These are phyloP conservation scores for Apiospora kogelbergensis DNA, from an alignment of 2,329 filamentous ascomycete genomes.

Conservation along the genomic window DNA sequence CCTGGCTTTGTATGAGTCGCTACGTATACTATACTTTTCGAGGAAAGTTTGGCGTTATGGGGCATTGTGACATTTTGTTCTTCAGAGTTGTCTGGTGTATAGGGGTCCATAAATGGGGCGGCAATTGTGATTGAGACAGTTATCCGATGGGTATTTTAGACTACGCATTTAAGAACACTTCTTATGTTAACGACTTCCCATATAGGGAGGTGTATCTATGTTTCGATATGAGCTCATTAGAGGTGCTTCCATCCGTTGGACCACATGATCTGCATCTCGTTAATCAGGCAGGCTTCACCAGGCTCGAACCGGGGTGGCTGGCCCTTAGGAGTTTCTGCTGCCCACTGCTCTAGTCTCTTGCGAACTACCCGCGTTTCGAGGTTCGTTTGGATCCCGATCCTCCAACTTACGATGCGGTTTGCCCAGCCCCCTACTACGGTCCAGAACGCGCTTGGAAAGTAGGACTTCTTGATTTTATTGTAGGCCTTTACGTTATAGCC, in stretches of 20 bases:
- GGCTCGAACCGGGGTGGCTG: conserved; percentile 36
- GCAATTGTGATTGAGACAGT: neutral
- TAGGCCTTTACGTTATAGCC: conserved; percentile 47
- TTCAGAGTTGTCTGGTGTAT: neutral
- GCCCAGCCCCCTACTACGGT: conserved; percentile 40
- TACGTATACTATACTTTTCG: neutral
- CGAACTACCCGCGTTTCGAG: conserved; percentile 39
- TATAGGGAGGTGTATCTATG: conserved; percentile 5
- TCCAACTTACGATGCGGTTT: conserved; percentile 32
- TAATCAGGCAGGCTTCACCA: conserved; percentile 52
- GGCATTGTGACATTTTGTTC: neutral
- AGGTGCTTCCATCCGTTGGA: conserved; percentile 59
- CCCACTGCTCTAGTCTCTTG: conserved; percentile 42
- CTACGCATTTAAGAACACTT: neutral
- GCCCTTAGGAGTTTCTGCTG: conserved; percentile 32
- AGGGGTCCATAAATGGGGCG: neutral
- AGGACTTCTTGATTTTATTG: conserved; percentile 32
- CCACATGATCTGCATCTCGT: conserved; percentile 61
- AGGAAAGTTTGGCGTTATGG: conserved; percentile 1
- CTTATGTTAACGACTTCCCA: neutral
- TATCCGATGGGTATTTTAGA: neutral
- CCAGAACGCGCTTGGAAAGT: conserved; percentile 43
- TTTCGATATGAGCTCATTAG: conserved; percentile 27
- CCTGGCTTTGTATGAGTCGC: neutral
- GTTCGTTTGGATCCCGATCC: conserved; percentile 33